Evolutionary conservation across 495 filamentous ascomycete genomes (phyloP), one percentile per base, ranked within the genome.

Genomic region (Pyrenopolyporus hunteri): DNA sequence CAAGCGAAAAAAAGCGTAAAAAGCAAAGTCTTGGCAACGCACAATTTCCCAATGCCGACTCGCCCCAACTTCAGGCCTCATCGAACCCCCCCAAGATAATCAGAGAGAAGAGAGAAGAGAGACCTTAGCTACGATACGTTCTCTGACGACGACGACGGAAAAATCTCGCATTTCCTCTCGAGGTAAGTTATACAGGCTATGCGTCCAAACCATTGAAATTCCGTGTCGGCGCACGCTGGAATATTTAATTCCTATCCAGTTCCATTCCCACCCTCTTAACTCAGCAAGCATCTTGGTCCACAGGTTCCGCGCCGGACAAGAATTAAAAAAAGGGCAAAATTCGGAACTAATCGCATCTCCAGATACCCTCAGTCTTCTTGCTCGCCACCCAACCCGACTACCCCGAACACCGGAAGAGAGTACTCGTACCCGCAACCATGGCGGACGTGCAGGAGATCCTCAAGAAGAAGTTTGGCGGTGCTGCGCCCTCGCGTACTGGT

Each of bases 391-490:
- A 32, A 22, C 37, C 47, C 56, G 48, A 25, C 39, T 13, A 28
- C 23, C 22, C 42, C 56, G 46, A 59, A 55, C 39, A 35, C 42
- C 42, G 25, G 19, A 11, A 62, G 32, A 54, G 33, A 37, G 29
- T 10, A 33, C 42, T 17, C 54, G 14, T 40, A 17, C n/a, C 69
- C 59, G 67, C 68, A 71, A 85, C 72, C 73, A 90, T 89, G 87
- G 84, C 84, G 67, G 86, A 87, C 74, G 68, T 81, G 55, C 78
- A 81, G 77, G 82, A 82, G 74, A 87, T 89, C 78, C 77, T 92
- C 62, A 88, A 86, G 76, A 71, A 71, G 69, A 89, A 86, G 80
- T 87, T 92, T 77, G 88, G 89, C 73, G 82, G 82, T 76, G 82
- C 85, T 54, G 86, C 88, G 70, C 69, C 69, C 13, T 52, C 69